Percentiles rank a stretch among this genome's conserved stretches.
Evolutionary conservation across 2,329 filamentous ascomycete genomes (phyloP).

Genomic region (Pseudonectria buxi): DNA sequence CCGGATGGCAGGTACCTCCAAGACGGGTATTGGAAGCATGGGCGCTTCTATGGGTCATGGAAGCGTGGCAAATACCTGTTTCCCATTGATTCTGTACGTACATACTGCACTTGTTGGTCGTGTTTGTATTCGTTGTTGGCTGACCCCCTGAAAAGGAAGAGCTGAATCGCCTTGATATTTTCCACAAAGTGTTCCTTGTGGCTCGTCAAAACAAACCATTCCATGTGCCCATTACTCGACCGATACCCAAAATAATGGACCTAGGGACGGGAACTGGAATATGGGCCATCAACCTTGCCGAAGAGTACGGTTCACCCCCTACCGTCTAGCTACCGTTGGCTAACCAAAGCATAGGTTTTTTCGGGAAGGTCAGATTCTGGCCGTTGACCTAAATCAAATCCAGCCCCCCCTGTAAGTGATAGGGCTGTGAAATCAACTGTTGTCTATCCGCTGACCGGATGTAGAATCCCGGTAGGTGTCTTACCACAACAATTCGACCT

Average conservation of each 20-base stretch:
- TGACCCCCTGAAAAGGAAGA: conserved; percentile 46
- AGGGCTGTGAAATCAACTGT: not conserved
- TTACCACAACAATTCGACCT: conserved; percentile 60
- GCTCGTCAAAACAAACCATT: conserved; percentile 43
- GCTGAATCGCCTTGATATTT: conserved; percentile 72
- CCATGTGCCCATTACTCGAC: conserved; percentile 10
- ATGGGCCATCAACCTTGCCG: conserved; percentile 82
- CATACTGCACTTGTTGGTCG: not conserved
- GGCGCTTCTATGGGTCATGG: conserved; percentile 62
- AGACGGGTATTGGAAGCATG: conserved; percentile 49
- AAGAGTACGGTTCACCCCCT: conserved; percentile 42
- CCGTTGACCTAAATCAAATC: conserved; percentile 34
- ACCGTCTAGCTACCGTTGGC: not conserved
- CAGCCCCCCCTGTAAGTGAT: conserved; percentile 32
- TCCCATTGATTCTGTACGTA: conserved; percentile 67
- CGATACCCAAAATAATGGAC: conserved; percentile 44
- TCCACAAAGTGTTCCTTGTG: conserved; percentile 69
- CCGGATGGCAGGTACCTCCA: conserved; percentile 14
- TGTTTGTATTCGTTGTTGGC: not conserved
- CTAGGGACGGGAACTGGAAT: conserved; percentile 85
- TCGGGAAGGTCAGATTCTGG: conserved; percentile 26
- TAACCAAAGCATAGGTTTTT: conserved; percentile 13
- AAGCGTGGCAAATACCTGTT: conserved; percentile 65
- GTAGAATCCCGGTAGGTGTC: conserved; percentile 61
- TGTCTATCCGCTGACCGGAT: conserved; percentile 10